These are phyloP conservation scores for Cephalotrichum gorgonifer DNA, from an alignment of 2,329 filamentous ascomycete genomes.

Conservation along the genomic window DNA sequence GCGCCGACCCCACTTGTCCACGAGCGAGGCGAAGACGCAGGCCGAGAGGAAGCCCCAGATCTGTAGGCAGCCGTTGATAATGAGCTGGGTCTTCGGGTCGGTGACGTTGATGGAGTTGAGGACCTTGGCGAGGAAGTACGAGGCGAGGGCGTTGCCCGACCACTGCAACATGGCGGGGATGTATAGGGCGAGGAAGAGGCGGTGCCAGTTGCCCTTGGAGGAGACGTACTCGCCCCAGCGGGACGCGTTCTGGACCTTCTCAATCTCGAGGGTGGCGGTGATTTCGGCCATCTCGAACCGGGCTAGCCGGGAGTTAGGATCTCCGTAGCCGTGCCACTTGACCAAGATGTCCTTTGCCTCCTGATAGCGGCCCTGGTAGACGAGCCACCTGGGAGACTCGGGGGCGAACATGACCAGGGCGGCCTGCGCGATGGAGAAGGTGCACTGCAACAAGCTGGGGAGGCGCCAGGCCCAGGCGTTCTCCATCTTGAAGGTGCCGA, in stretches of 20 bases:
- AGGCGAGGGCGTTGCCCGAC: conserved; percentile 20
- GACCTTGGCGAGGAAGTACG: conserved; percentile 26
- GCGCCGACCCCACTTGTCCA: conserved; percentile 34
- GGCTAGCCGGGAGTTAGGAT: conserved; percentile 15
- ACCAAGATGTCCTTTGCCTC: conserved; percentile 16
- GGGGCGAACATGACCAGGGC: conserved; percentile 14
- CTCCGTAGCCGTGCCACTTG: conserved; percentile 32
- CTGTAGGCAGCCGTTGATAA: conserved; percentile 23
- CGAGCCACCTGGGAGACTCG: conserved; percentile 14
- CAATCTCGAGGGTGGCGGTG: conserved; percentile 15
- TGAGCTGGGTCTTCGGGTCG: conserved; percentile 21
- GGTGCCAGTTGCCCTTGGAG: conserved; percentile 17
- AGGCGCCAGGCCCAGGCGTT: conserved; percentile 17
- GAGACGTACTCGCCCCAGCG: conserved; percentile 12
- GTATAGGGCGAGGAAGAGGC: conserved; percentile 14
- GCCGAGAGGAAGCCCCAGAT: conserved; percentile 31
- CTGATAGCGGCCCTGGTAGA: conserved; percentile 1
- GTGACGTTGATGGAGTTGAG: conserved; percentile 24
- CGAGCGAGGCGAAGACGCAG: conserved; percentile 27
- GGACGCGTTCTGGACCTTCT: conserved; percentile 10
- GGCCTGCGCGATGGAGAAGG: conserved; percentile 13
- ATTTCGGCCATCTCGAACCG: conserved; percentile 20
- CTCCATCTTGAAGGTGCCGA: conserved; percentile 15
- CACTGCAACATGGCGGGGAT: conserved; percentile 18
- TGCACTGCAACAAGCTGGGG: conserved; percentile 15